phyloP scores from a whole-genome alignment of 2,329 filamentous ascomycete genomes.

The Botryotinia convoluta region DNA sequence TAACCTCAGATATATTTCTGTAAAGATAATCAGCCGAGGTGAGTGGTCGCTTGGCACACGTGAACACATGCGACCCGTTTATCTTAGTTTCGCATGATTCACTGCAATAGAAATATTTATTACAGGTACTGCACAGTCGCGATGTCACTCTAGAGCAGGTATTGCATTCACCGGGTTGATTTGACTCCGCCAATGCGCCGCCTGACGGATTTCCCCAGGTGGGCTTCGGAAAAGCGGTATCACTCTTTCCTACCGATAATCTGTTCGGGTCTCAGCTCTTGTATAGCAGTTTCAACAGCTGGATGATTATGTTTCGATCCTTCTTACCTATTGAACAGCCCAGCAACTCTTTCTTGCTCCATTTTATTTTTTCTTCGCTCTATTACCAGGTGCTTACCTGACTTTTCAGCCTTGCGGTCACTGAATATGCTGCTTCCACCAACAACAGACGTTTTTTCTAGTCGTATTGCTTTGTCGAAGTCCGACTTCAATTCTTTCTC shows the following conservation, averaged over 20 bases:
- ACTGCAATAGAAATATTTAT: background rate
- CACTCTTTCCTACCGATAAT: background rate
- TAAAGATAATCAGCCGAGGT: background rate
- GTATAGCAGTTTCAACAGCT: background rate
- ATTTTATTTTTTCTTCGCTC: background rate
- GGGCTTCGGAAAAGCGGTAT: background rate
- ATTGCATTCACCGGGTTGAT: background rate
- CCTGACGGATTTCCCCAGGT: background rate
- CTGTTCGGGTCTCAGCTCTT: background rate
- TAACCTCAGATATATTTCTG: background rate
- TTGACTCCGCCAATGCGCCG: background rate
- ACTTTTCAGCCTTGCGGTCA: background rate
- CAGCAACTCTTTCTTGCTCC: background rate
- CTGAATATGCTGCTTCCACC: background rate
- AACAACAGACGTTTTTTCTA: background rate
- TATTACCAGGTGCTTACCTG: background rate
- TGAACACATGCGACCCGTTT: background rate
- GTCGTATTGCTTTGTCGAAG: background rate
- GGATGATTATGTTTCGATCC: background rate
- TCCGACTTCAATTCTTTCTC: background rate
- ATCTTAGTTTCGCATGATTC: background rate
- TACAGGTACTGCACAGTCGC: background rate
- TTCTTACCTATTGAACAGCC: background rate
- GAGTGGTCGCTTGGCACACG: background rate
- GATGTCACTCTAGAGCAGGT: background rate